Evolutionary conservation across 345 rosid genomes (phyloP), one percentile per base, ranked within the genome.

Genomic region (Gossypium stocksii): DNA sequence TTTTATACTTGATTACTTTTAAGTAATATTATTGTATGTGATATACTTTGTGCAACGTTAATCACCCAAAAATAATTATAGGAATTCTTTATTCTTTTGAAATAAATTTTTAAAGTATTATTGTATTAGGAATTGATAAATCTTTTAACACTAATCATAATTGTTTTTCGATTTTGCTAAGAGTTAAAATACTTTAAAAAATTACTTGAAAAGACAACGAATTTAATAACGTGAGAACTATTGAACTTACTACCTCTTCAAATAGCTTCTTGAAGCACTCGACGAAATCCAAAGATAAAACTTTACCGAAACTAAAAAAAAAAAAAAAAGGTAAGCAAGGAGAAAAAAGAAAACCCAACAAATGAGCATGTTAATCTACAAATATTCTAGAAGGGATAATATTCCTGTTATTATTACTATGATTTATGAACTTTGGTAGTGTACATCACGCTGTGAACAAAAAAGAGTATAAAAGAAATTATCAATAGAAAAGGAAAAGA

Each of bases 391-490:
- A 82, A 74, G 53, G 38, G 2, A 5, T 16, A 60, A 80, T 34
- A 53, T 67, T 66, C 52, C 16, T 17, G 46, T 54, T 64, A 54
- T 22, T 57, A 34, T 64, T 22, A 62, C 58, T 53, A 7, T 53
- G 58, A n/a, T 53, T 53, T 53, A n/a, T 53, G 77, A 58, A 64
- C 57, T 48, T 79, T 61, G 71, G 79, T 75, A 72, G 77, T 80
- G 65, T 65, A 70, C 63, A 79, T 82, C 86, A 83, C 83, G 81
- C 78, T 66, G 68, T 58, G 74, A 48, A 58, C 23, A 72, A 45
- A 60, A 58, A 23, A 2, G 27, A 22, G 8, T 8, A 7, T 7
- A 53, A 3, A 20, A 7, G 0, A 29, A 29, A 3, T 29, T 4
- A 29, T 29, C 38, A 29, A 29, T 29, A 29, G 0, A 25, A 25